These are phyloP conservation scores for Jacaranda mimosifolia DNA, from an alignment of 257 asterid genomes.

Conservation along the genomic window DNA sequence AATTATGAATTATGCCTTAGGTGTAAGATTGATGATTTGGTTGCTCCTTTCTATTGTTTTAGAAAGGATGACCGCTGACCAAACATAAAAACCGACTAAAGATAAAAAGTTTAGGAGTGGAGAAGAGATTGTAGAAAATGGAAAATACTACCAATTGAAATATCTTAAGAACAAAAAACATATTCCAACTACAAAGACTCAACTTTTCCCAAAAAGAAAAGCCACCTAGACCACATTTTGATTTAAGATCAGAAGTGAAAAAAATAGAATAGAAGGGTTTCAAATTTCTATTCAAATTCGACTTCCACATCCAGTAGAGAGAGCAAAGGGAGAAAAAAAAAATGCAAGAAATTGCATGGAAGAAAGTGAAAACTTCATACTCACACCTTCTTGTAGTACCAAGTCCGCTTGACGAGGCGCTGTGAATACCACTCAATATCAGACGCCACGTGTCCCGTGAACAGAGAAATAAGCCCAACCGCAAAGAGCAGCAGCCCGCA, in stretches of 20 bases:
- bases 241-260: background rate
- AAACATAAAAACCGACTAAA: background rate
- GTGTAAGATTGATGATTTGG: too few relatives aligned
- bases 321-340: background rate
- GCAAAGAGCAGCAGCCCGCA: slow-evolving; percentile 85
- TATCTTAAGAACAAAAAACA: background rate
- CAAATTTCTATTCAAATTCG: background rate
- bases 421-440: slow-evolving; percentile 95
- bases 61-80: background rate
- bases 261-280: background rate
- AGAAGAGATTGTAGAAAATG: background rate
- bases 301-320: slow-evolving; percentile 6
- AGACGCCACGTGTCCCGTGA: slow-evolving; percentile 96
- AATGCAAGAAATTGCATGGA: background rate
- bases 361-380: slow-evolving; percentile 4
- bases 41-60: too few relatives aligned
- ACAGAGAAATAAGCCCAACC: slow-evolving; percentile 88
- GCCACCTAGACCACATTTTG: slow-evolving; percentile 18
- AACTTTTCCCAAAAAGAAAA: background rate
- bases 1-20: background rate
- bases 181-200: background rate
- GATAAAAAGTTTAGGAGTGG: slow-evolving; percentile 19
- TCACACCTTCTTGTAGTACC: slow-evolving; percentile 67
- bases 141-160: background rate
- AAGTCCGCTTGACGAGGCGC: slow-evolving; percentile 64